Percentiles rank a stretch among this genome's conserved stretches.
phyloP scores from a whole-genome alignment of 2,329 filamentous ascomycete genomes.

The Penicillium sclerotiorum region DNA sequence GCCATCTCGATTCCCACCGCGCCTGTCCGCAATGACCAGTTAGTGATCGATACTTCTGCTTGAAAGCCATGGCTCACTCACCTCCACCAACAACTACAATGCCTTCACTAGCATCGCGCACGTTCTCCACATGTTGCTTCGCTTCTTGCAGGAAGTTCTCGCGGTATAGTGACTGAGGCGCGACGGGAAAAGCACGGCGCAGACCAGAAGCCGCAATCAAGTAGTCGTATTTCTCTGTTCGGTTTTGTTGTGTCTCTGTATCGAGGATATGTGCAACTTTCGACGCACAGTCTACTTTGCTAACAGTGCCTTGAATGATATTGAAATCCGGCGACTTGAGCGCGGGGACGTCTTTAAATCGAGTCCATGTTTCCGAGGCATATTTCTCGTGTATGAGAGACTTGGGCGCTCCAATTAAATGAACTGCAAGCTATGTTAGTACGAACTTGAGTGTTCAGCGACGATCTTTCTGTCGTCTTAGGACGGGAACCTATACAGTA shows the following conservation, averaged over 20 bases:
- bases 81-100: slow-evolving; percentile 74
- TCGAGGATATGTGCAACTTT: slow-evolving; percentile 64
- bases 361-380: slow-evolving; percentile 70
- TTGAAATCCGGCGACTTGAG: slow-evolving; percentile 65
- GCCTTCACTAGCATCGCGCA: slow-evolving; percentile 51
- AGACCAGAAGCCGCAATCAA: slow-evolving; percentile 73
- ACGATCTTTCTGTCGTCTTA: no score
- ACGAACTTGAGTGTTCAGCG: background rate
- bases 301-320: slow-evolving; percentile 68
- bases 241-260: slow-evolving; percentile 46
- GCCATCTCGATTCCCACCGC: slow-evolving; percentile 84
- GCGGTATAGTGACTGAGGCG: slow-evolving; percentile 62
- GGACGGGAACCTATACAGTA: slow-evolving; percentile 59
- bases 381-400: slow-evolving; percentile 67
- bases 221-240: slow-evolving; percentile 65
- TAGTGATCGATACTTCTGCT: background rate
- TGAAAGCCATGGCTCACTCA: slow-evolving; percentile 19
- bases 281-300: slow-evolving; percentile 59
- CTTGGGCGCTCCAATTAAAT: slow-evolving; percentile 74
- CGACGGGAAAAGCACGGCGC: slow-evolving; percentile 69
- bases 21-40: slow-evolving; percentile 42
- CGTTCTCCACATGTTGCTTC: slow-evolving; percentile 26
- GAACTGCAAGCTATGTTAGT: slow-evolving; percentile 53
- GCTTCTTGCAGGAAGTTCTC: slow-evolving; percentile 31
- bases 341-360: slow-evolving; percentile 67